These are phyloP conservation scores for Phytophthora multivora DNA, from an alignment of 352 stramenopile genomes.

Conservation along the genomic window DNA sequence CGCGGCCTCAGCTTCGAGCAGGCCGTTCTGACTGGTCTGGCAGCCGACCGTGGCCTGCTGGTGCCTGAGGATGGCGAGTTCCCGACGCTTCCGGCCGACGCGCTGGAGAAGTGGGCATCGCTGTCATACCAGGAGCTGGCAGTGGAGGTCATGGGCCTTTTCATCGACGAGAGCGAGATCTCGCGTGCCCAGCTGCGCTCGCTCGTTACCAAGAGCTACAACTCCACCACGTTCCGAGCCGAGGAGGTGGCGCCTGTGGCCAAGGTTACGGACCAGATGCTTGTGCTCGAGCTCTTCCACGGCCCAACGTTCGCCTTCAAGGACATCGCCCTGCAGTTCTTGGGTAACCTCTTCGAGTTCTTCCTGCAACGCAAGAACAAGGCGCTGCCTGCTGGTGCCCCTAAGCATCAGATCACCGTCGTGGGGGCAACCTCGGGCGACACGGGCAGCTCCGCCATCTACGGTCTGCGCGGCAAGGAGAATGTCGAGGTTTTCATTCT, in stretches of 20 bases:
- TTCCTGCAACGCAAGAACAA: constrained; percentile 94
- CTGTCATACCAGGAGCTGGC: constrained; percentile 96
- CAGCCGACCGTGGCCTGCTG: constrained; percentile 82
- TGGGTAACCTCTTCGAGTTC: constrained; percentile 99
- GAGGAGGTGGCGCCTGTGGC: constrained; percentile 95
- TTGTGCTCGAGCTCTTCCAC: constrained; percentile 98
- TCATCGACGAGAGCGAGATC: constrained; percentile 96
- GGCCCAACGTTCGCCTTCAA: constrained; percentile 99
- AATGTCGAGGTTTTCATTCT: constrained; percentile 99
- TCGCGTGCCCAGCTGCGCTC: constrained; percentile 86
- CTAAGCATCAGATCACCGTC: constrained; percentile 93
- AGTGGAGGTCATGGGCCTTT: constrained; percentile 95
- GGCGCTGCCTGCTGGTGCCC: constrained; percentile 47
- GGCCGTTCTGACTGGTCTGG: constrained; percentile 86
- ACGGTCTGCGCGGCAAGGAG: constrained; percentile 97
- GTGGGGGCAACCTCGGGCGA: constrained; percentile 98
- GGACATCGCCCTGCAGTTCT: constrained; percentile 99
- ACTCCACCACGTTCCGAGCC: constrained; percentile 88
- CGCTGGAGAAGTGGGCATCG: constrained; percentile 78
- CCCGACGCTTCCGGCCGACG: constrained; percentile 69
- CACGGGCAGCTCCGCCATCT: constrained; percentile 98
- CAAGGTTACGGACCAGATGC: constrained; percentile 87
- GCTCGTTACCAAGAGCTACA: constrained; percentile 95
- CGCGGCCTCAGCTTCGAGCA: constrained; percentile 86
- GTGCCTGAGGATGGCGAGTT: constrained; percentile 83